Conservation (phyloP, 2,329 filamentous ascomycete genomes). For the Uncinocarpus reesii region DNA sequence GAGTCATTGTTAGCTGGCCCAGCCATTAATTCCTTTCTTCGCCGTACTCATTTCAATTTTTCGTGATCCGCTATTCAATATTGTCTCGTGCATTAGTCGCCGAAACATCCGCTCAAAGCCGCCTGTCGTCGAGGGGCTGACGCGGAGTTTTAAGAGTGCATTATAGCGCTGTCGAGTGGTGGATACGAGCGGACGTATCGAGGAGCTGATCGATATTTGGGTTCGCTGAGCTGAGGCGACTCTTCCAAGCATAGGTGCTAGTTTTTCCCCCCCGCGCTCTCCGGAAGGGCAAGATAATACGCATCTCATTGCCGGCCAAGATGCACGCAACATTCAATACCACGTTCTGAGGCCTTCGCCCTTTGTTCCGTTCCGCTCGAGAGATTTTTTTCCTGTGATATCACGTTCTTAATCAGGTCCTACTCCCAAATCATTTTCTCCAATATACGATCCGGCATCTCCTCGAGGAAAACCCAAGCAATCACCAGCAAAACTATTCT, state of each 20-base stretch:
- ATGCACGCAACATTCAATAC: conserved; percentile 35
- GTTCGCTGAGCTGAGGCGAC: neutral
- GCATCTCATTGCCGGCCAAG: conserved; percentile 32
- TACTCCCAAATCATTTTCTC: too few species aligned
- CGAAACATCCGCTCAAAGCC: neutral
- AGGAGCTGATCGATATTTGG: neutral
- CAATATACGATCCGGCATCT: neutral
- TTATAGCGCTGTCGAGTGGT: neutral
- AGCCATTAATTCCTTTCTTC: neutral
- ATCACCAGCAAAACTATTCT: too few species aligned
- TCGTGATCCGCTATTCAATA: neutral
- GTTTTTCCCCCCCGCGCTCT: conserved; percentile 27
- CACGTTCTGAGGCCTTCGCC: conserved; percentile 34
- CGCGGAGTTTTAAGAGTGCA: neutral
- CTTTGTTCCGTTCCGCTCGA: conserved; percentile 17
- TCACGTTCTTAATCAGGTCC: neutral
- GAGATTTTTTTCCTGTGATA: neutral
- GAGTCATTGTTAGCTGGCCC: neutral
- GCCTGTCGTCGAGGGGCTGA: neutral
- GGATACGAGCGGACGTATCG: neutral
- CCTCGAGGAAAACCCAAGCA: neutral
- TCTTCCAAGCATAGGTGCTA: neutral
- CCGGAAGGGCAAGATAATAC: conserved; percentile 34
- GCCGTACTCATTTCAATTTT: neutral
- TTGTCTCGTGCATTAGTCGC: too few species aligned